phyloP scores from a whole-genome alignment of 805 yeast species.

The Candida khao-thaluensis region DNA sequence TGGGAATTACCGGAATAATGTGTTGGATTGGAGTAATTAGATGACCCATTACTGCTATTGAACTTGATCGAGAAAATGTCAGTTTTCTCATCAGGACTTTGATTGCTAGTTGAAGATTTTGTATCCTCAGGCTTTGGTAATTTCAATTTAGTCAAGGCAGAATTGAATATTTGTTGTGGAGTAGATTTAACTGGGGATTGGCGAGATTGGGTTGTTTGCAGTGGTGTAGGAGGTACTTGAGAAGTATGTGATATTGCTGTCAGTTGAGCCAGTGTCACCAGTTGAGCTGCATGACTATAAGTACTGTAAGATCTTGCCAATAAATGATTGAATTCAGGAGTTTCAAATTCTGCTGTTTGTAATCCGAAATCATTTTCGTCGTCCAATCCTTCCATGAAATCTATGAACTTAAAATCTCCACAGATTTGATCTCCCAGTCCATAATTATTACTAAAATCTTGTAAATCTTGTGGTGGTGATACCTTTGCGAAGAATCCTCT shows the following conservation, averaged over 20 bases:
- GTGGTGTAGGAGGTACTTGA: background rate
- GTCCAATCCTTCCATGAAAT: constrained; percentile 45
- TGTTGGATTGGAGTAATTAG: constrained; percentile 39
- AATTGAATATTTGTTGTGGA: background rate
- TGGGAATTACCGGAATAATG: constrained; percentile 22
- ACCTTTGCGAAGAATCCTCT: constrained; percentile 68
- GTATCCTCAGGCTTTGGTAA: constrained; percentile 19
- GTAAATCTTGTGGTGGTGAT: constrained; percentile 58
- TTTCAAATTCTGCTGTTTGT: constrained; percentile 28
- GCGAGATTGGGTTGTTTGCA: background rate
- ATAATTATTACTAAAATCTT: constrained; percentile 48
- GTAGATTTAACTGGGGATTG: background rate
- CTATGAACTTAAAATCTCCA: constrained; percentile 62
- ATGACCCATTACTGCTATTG: constrained; percentile 17
- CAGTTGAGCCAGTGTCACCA: no score
- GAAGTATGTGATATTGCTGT: no score
- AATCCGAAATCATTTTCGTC: constrained; percentile 22
- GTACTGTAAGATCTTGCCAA: constrained; percentile 29
- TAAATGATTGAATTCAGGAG: constrained; percentile 32
- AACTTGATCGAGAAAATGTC: constrained; percentile 17
- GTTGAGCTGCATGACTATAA: constrained; percentile 21
- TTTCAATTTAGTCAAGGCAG: background rate
- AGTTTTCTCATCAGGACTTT: constrained; percentile 18
- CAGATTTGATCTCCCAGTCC: constrained; percentile 67
- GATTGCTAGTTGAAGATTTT: constrained; percentile 17